Evolutionary conservation across 805 yeast species (phyloP).

Genomic region (Suhomyces prunicola): DNA sequence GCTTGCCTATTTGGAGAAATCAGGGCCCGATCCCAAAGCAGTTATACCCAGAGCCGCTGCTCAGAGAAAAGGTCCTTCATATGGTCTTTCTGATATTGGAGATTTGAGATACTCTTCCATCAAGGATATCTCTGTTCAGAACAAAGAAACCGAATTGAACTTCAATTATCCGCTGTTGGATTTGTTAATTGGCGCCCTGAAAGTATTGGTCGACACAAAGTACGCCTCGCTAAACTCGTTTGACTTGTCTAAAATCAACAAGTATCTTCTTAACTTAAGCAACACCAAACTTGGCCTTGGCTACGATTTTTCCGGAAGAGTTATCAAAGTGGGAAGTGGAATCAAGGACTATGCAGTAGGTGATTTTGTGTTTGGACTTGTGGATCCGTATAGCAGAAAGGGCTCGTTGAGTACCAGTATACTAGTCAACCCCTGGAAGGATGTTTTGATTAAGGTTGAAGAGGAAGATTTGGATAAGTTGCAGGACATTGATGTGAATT

Average conservation of each 20-base stretch:
- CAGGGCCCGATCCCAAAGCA: conserved; percentile 28
- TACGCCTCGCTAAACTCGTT: conserved; percentile 63
- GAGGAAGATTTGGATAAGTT: conserved; percentile 21
- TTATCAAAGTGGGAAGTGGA: conserved; percentile 54
- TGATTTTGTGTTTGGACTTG: conserved; percentile 63
- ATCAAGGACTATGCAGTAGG: conserved; percentile 46
- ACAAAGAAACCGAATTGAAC: conserved; percentile 45
- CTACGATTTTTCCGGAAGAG: conserved; percentile 63
- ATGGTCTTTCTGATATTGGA: conserved; percentile 26
- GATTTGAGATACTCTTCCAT: conserved; percentile 52
- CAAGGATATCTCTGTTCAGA: conserved; percentile 45
- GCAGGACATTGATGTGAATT: conserved; percentile 20
- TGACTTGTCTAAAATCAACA: conserved; percentile 59
- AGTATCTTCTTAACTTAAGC: conserved; percentile 49
- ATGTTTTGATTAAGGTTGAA: conserved; percentile 31
- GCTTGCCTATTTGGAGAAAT: conserved; percentile 33
- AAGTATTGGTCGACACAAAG: conserved; percentile 55
- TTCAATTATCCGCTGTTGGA: conserved; percentile 51
- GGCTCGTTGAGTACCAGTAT: conserved; percentile 62
- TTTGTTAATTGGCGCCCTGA: conserved; percentile 45
- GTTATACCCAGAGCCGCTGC: conserved; percentile 10
- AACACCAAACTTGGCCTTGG: conserved; percentile 63
- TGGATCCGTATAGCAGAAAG: conserved; percentile 46
- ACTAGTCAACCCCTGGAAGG: conserved; percentile 50
- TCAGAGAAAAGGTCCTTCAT: conserved; percentile 5